Conservation (phyloP, 768 basidiomycete genomes). For the Hericium coralloides region DNA sequence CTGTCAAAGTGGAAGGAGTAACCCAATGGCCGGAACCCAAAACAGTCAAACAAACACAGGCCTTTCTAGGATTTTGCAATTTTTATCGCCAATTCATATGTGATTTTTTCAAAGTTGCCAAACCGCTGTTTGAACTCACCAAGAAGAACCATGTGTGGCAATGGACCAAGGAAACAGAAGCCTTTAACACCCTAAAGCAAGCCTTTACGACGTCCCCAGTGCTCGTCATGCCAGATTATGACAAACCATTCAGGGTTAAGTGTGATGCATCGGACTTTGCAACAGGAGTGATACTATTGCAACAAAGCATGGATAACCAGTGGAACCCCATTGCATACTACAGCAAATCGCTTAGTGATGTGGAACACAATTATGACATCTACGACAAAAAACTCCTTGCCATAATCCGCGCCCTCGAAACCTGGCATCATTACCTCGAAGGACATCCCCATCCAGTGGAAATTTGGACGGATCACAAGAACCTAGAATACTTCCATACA, state of each 20-base stretch:
- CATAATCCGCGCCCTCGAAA: slow-evolving; percentile 20
- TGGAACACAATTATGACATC: slow-evolving; percentile 23
- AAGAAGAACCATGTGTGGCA: too few species aligned
- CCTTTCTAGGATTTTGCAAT: background rate
- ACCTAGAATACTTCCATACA: background rate
- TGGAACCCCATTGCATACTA: slow-evolving; percentile 8
- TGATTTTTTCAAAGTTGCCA: background rate
- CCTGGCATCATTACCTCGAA: slow-evolving; percentile 20
- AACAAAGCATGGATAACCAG: background rate
- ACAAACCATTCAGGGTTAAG: too few species aligned
- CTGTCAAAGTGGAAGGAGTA: too few species aligned
- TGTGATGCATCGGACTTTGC: too few species aligned
- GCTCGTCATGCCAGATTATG: too few species aligned
- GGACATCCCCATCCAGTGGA: slow-evolving; percentile 7
- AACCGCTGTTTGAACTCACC: too few species aligned
- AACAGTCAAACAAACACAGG: too few species aligned
- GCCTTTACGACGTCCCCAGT: too few species aligned
- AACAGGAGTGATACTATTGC: background rate
- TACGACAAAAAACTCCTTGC: slow-evolving; percentile 29
- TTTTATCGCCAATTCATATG: background rate
- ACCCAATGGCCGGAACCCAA: too few species aligned
- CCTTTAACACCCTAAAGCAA: too few species aligned
- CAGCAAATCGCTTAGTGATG: slow-evolving; percentile 1
- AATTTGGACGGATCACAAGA: slow-evolving; percentile 20
- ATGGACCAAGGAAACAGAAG: too few species aligned